Conservation (phyloP, 1,284 basidiomycete genomes). For the Ceratobasidium papillatum region DNA sequence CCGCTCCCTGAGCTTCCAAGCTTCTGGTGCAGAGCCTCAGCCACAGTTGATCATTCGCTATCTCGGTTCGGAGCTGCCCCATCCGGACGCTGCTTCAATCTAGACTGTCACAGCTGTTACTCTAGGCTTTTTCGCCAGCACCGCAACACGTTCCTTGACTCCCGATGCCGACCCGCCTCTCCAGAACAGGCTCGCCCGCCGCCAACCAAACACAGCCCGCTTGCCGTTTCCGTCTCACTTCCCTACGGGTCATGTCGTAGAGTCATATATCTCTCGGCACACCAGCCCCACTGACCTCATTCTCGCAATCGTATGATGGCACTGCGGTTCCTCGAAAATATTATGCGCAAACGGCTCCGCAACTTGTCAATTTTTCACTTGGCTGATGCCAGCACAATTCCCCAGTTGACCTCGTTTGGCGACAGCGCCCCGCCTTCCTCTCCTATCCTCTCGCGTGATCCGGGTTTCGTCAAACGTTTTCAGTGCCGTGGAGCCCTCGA, state of each 20-base stretch:
- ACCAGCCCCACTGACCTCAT: constrained; percentile 21
- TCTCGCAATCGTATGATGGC: constrained; percentile 1
- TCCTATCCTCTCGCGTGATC: constrained; percentile 1
- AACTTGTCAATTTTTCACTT: neutral
- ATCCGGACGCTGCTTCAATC: neutral
- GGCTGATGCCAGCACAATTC: neutral
- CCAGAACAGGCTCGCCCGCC: neutral
- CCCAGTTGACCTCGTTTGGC: constrained; percentile 5
- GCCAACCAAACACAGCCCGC: constrained; percentile 24
- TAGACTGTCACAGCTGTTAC: neutral
- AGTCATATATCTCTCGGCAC: constrained; percentile 2
- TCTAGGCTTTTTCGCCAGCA: neutral
- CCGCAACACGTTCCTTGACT: constrained; percentile 4
- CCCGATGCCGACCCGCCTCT: neutral
- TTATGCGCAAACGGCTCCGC: constrained; percentile 8
- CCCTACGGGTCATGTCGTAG: neutral
- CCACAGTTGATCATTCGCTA: neutral
- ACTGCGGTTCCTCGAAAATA: neutral
- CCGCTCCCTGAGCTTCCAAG: constrained; percentile 6
- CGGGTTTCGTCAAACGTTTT: neutral
- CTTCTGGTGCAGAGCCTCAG: constrained; percentile 27
- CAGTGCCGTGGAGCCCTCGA: neutral
- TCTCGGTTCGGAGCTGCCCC: neutral
- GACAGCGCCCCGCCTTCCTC: neutral
- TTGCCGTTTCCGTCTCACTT: neutral